Base-by-base conservation (phyloP, 106 monocot species). In the Acorus gramineus region DNA sequence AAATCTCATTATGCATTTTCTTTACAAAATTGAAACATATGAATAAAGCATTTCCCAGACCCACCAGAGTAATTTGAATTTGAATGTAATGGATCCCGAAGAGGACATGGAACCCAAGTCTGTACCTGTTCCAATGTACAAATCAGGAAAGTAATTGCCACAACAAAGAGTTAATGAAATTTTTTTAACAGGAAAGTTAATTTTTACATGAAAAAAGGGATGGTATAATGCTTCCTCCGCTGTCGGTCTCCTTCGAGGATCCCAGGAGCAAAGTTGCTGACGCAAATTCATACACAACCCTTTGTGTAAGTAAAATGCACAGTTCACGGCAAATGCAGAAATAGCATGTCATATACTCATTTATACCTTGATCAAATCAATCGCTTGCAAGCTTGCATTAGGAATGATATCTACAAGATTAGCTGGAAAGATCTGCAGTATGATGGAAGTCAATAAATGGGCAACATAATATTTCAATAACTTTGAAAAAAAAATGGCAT, bases 141-240 rank as follows among this genome's bases (percentile, higher is more conserved):
- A 53, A 11, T 55, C 66, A 11, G 48, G 28, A 2, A 55, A 8
- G 66, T 8, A 2, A 44, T 42, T 53, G 42, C 60, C 42, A 44
- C 3, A 56, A 4, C 48, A 56, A 66, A 61, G 49, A 48, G 61
- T 12, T 12, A 4, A 63, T 71, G 10, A 44, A 60, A 52, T 11
- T 57, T 44, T 2, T 28, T 28, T 28, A 28, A 28, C 43, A 60
- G 47, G 11, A 11, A 28, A 42, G 14, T 5, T 58, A 43, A 69
- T 11, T 10, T 60, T 76, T 88, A 93, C 93, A 81, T 83, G 76
- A 68, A 93, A 93, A 71, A 89, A 93, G 51, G 93, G 93, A 66
- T 93, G 93, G 11, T 79, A 83, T 42, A 89, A 57, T 63, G 89
- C 57, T 77, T 89, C 69, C 58, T 87, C 85, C 11, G 85, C 89